These are phyloP conservation scores for Pseudogymnoascus sp. DNA, from an alignment of 2,329 filamentous ascomycete species.

Conservation along the genomic window DNA sequence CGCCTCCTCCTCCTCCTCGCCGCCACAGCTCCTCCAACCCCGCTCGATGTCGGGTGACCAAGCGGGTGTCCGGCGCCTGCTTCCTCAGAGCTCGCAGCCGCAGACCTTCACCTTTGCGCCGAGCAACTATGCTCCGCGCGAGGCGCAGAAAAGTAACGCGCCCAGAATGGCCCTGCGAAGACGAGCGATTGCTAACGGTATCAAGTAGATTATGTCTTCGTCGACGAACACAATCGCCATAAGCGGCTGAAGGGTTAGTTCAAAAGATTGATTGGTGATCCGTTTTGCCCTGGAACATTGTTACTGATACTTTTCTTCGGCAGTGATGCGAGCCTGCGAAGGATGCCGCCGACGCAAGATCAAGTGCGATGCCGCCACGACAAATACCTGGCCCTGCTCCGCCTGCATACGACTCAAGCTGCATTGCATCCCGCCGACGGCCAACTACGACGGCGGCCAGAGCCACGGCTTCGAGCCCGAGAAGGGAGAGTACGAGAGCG, in stretches of 20 bases:
- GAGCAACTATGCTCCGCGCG: conserved; percentile 52
- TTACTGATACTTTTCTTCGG: conserved; percentile 15
- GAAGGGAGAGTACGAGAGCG: conserved; percentile 35
- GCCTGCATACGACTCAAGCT: conserved; percentile 88
- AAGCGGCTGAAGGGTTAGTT: conserved; percentile 81
- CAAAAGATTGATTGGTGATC: conserved; percentile 11
- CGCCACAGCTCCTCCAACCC: background rate
- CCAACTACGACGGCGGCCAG: conserved; percentile 28
- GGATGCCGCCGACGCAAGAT: conserved; percentile 93
- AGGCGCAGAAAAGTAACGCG: conserved; percentile 73
- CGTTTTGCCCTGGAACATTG: background rate
- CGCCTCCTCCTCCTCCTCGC: background rate
- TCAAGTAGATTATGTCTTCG: conserved; percentile 85
- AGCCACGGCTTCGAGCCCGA: conserved; percentile 41
- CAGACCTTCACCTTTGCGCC: conserved; percentile 70
- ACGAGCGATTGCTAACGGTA: conserved; percentile 25
- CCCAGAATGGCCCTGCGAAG: no score
- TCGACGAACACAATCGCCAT: conserved; percentile 96
- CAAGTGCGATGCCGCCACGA: conserved; percentile 94
- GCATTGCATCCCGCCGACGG: conserved; percentile 72
- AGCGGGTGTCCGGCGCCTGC: conserved; percentile 46
- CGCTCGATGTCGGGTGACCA: conserved; percentile 47
- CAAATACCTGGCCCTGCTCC: conserved; percentile 95
- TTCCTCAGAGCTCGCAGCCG: conserved; percentile 62
- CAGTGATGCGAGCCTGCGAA: conserved; percentile 96